Conservation (phyloP, 768 basidiomycete species). For the Leucogyrophana mollusca region DNA sequence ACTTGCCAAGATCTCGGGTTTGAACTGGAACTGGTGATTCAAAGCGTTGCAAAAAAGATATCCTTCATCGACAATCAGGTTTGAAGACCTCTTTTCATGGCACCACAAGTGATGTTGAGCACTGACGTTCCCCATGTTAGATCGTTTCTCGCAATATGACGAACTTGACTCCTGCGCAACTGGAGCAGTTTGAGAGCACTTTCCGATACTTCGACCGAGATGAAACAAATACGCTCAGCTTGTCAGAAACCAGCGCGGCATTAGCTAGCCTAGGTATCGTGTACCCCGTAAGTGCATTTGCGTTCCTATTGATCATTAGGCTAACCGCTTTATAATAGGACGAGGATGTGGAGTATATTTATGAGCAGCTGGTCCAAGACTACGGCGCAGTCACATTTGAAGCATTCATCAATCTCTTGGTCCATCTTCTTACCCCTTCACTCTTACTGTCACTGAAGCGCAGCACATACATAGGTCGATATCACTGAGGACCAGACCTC, state of each 20-base stretch:
- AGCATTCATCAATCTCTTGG: conserved; percentile 92
- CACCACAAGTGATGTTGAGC: neutral
- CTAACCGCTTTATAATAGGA: conserved; percentile 46
- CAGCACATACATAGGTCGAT: conserved; percentile 61
- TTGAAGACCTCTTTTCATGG: conserved; percentile 12
- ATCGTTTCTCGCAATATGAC: conserved; percentile 93
- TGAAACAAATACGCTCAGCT: conserved; percentile 81
- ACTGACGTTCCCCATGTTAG: conserved; percentile 36
- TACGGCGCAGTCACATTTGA: conserved; percentile 92
- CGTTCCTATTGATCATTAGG: neutral
- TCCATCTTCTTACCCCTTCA: conserved; percentile 28
- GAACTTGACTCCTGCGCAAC: conserved; percentile 90
- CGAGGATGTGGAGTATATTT: conserved; percentile 84
- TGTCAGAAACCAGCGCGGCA: conserved; percentile 90
- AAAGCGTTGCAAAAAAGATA: conserved; percentile 85
- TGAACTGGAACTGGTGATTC: conserved; percentile 80
- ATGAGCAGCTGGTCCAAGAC: conserved; percentile 71
- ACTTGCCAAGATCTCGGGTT: conserved; percentile 88
- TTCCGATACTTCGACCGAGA: conserved; percentile 98
- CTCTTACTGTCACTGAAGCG: conserved; percentile 1
- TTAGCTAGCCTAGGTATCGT: conserved; percentile 92
- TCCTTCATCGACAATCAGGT: conserved; percentile 97
- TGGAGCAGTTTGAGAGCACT: conserved; percentile 95
- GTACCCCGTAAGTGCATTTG: conserved; percentile 60
- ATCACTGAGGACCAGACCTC: conserved; percentile 96